Base-by-base conservation (phyloP, 495 filamentous ascomycete species). In the Parmelia sp. region DNA sequence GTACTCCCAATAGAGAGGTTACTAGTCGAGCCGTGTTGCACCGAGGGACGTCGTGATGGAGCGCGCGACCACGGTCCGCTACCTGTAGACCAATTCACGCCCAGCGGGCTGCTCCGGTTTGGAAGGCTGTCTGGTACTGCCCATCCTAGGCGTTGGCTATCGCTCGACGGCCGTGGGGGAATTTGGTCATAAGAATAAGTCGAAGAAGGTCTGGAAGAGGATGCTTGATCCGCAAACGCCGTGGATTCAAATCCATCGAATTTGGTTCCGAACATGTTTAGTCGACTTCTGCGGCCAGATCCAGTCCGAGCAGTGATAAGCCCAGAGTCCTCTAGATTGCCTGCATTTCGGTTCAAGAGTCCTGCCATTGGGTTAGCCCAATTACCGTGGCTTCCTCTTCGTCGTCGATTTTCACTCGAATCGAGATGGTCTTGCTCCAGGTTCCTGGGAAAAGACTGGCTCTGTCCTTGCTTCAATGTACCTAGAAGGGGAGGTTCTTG, bases 371-470 rank as follows among this genome's bases (percentile, higher is more conserved):
- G 84, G 57, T 81, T 80, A 37, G 77, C 76, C 80, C 80, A 90
- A 58, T 85, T 83, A n/a, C 84, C 84, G 66, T 88, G 81, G 61
- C 84, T 84, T n/a, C 87, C 78, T 69, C 88, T 82, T 44, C 84
- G 81, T 42, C 83, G 82, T 53, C 84, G 82, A 39, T 83, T 79
- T n/a, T 80, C 83, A 29, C 86, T 85, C n/a, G 86, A 84, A 68
- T 90, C 88, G 36, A 90, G 71, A 37, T 75, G 81, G 19, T 87
- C 69, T 78, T 76, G 66, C 76, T 88, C 80, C 73, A 86, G 65
- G 76, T 84, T 78, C 71, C 84, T 84, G 64, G 91, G 91, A 66
- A 93, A 88, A 15, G 91, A 95, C 69, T 90, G 90, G 71, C 90
- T 91, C 70, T 96, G 89, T 4, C 83, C 83, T 58, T 86, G 76